Base-by-base conservation (phyloP, 345 rosid species). In the Gossypium turneri region DNA sequence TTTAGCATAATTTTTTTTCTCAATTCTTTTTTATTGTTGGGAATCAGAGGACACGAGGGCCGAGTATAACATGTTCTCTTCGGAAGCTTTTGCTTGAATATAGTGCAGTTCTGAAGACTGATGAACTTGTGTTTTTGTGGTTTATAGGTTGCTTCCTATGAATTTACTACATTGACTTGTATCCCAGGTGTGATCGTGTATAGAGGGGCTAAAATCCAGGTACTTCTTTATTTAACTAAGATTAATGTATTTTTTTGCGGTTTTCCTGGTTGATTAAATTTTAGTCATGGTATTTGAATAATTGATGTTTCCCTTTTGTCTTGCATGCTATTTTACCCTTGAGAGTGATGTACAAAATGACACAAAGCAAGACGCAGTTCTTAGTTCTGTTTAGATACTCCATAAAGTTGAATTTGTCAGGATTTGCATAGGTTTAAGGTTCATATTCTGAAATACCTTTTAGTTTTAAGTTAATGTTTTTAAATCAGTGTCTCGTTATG, bases 171-270 rank as follows among this genome's bases (percentile, higher is more conserved):
- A 19, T 85, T 93, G 80, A 95, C 99, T 70, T 95, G 98, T 82
- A 95, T 95, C 81, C 99, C 98, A 1, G 98, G 97, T 24, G 99
- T 93, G 79, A 95, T 95, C 67, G 50, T 74, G 41, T 95, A 95
- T 74, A 92, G 96, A 80, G 99, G 99, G 79, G 99, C 99, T 75
- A 93, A 93, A 90, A 87, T 93, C 83, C 98, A 93, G 98, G 99
- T 95, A 80, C 59, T 29, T 3, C 16, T 20, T 44, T 75, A 57
- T 58, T 11, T 66, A 64, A 17, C n/a, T 6, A 25, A n/a, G 65
- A 9, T 17, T 75, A 55, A 66, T 53, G 44, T 57, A 43, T n/a
- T 38, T 58, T 58, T 4, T 64, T 57, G 19, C 58, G 2, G 1
- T n/a, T 9, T 53, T 57, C 11, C 11, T 20, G 48, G 73, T 67